Percentiles rank a stretch among this genome's conserved stretches.
These are phyloP conservation scores for Psilocybe subaeruginosa DNA, from an alignment of 768 basidiomycete species.

Conservation along the genomic window DNA sequence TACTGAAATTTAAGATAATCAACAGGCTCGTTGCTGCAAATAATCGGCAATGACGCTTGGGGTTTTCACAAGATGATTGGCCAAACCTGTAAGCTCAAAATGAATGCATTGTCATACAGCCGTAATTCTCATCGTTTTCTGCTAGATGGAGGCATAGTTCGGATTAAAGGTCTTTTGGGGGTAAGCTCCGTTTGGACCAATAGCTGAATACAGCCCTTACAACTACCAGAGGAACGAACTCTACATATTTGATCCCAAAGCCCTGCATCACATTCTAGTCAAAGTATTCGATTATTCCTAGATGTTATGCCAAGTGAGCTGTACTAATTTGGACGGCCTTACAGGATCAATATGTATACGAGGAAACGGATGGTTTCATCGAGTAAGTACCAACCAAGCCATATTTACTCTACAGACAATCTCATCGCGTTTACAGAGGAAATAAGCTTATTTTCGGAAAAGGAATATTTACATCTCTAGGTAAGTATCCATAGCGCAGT, in stretches of 20 bases:
- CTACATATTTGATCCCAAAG: constrained; percentile 46
- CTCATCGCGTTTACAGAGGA: background rate
- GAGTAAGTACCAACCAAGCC: constrained; percentile 18
- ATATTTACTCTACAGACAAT: background rate
- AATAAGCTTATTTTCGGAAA: constrained; percentile 25
- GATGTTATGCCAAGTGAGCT: background rate
- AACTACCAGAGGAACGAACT: constrained; percentile 31
- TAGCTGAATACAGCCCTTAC: background rate
- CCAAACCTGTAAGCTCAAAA: constrained; percentile 4
- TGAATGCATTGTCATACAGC: background rate
- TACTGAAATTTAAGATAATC: too few species aligned
- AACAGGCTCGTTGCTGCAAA: constrained; percentile 7
- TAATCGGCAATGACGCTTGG: constrained; percentile 8
- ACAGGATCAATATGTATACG: constrained; percentile 34
- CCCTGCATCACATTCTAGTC: constrained; percentile 46
- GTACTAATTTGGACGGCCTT: background rate
- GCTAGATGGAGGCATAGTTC: constrained; percentile 32
- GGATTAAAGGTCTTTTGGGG: constrained; percentile 34
- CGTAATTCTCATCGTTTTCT: background rate
- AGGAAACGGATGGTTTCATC: constrained; percentile 29
- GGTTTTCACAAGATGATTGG: constrained; percentile 10
- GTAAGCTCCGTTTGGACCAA: constrained; percentile 16
- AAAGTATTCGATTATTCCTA: constrained; percentile 26
- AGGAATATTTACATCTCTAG: constrained; percentile 27
- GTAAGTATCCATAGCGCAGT: constrained; percentile 8